Conservation (phyloP, 2,329 filamentous ascomycete species). For the Talaromyces albobiverticillius region DNA sequence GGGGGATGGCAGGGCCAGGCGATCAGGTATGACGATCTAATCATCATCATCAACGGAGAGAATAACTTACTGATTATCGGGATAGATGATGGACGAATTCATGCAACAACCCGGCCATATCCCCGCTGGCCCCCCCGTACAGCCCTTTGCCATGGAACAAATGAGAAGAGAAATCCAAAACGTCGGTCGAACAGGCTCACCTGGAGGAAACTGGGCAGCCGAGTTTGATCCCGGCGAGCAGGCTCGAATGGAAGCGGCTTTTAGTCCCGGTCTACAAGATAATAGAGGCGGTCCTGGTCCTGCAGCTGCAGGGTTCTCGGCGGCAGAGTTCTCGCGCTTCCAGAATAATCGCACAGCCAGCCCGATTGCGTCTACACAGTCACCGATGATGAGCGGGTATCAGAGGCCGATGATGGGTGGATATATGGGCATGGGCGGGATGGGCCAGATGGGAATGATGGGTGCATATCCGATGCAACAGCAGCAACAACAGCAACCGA, state of each 20-base stretch:
- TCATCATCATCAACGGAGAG: background rate
- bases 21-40: constrained; percentile 58
- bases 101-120: constrained; percentile 66
- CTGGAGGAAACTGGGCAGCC: constrained; percentile 54
- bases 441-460: constrained; percentile 56
- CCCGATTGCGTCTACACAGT: constrained; percentile 51
- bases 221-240: constrained; percentile 64
- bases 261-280: constrained; percentile 30
- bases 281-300: constrained; percentile 51
- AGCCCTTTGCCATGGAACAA: constrained; percentile 65
- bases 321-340: constrained; percentile 85
- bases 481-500: constrained; percentile 45
- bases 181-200: constrained; percentile 52
- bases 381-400: constrained; percentile 59
- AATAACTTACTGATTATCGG: constrained; percentile 1
- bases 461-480: constrained; percentile 39
- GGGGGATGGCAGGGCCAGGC: constrained; percentile 65
- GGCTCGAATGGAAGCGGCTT: constrained; percentile 68
- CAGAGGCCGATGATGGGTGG: constrained; percentile 47
- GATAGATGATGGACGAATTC: constrained; percentile 88
- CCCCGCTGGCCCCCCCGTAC: no score
- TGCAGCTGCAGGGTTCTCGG: constrained; percentile 59
- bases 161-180: constrained; percentile 62
- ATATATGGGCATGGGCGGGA: constrained; percentile 49
- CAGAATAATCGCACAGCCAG: constrained; percentile 65